Base-by-base conservation (phyloP, 495 filamentous ascomycete species). In the Gamarada debralockiae region DNA sequence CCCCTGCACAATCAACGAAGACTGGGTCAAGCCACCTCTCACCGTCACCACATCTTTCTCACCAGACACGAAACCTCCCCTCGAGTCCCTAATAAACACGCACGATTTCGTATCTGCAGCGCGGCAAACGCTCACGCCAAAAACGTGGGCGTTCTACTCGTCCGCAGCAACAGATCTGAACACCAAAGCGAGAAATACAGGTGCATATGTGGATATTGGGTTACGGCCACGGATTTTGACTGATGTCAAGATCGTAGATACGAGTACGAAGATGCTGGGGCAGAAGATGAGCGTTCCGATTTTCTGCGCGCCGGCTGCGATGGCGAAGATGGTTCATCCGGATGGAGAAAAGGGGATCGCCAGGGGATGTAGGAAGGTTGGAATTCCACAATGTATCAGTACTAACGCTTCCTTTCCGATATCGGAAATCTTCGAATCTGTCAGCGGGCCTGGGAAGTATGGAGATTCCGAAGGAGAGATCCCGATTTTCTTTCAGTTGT, bases 91-190 rank as follows among this genome's bases (percentile, higher is more conserved):
- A 39, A 85, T 95, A 60, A 89, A 80, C 42, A 71, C 79, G 27
- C 74, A 89, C 54, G 90, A 95, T 64, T 92, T 95, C 67, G 78
- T 83, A 57, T 25, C 64, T 13, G 82, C 83, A 2, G 87, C 89
- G 2, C 72, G 76, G 5, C 72, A 71, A 18, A 83, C 76, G 14
- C 73, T 86, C 31, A 78, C 74, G 23, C 71, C 76, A 18, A 95
- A 95, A 64, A 79, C 90, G 10, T 89, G 85, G 81, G 90, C 90
- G 0, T 96, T 92, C 69, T 84, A 87, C 60, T 86, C 85, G 29
- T 88, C 85, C 33, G 89, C 88, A 12, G 87, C 90, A 6, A 92
- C 86, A 0, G 89, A 95, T 66, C 68, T 84, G 0, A 65, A 87
- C 50, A 90, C 89, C 0, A 78, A 81, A 17, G 59, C 57, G 48